Conservation (phyloP, 78 protist species). For the Cyanophora paradoxa region DNA sequence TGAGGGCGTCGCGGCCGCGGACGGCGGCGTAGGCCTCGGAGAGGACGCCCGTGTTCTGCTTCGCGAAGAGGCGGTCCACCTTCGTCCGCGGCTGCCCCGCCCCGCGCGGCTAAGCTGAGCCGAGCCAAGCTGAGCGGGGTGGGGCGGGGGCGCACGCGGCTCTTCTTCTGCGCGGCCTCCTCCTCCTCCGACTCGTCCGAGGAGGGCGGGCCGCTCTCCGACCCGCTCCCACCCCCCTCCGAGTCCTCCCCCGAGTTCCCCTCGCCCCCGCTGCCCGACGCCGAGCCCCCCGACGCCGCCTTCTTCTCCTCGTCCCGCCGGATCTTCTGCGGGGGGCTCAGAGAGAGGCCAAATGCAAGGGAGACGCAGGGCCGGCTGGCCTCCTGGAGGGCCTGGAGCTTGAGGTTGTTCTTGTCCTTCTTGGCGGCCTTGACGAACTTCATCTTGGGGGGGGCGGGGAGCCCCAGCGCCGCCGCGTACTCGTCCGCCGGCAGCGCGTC, state of each 20-base stretch:
- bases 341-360: too few relatives aligned
- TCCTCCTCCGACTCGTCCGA: not conserved
- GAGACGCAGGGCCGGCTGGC: too few relatives aligned
- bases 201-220: not conserved
- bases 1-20: too few relatives aligned
- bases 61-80: not conserved
- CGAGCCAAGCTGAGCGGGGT: not conserved
- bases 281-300: not conserved
- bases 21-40: too few relatives aligned
- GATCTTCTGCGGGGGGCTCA: not conserved
- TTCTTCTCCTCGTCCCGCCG: not conserved
- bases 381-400: slow-evolving; percentile 1
- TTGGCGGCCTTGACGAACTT: not conserved
- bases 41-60: slow-evolving; percentile 9
- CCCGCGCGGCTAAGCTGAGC: not conserved
- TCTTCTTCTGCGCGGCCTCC: not conserved
- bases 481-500: slow-evolving; percentile 20
- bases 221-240: not conserved
- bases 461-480: slow-evolving; percentile 32
- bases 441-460: slow-evolving; percentile 22
- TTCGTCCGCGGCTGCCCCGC: slow-evolving; percentile 11
- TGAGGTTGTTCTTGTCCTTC: not conserved
- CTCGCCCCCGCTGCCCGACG: too few relatives aligned
- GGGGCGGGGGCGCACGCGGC: not conserved
- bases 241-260: too few relatives aligned